phyloP scores from a whole-genome alignment of 257 asterid genomes.

The Capsicum pubescens region DNA sequence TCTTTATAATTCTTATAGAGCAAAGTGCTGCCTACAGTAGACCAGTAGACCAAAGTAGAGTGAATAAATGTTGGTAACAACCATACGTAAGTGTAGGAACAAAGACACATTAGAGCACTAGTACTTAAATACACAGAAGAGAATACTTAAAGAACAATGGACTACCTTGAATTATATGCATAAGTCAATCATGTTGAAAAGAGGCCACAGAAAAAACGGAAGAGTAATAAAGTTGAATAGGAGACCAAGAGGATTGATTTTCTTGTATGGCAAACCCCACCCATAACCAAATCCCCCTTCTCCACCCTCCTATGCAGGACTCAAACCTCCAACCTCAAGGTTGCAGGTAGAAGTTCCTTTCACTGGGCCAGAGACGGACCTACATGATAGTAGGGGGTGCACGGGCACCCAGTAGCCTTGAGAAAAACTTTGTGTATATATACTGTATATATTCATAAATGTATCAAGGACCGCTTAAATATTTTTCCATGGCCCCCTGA shows the following conservation, averaged over 20 bases:
- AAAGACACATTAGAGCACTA: not conserved
- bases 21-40: conserved; percentile 86
- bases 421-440: too few species aligned
- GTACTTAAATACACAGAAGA: not conserved
- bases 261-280: not conserved
- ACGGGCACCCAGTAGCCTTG: too few species aligned
- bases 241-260: not conserved
- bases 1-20: conserved; percentile 88
- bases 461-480: too few species aligned
- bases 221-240: not conserved
- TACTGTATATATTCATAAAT: too few species aligned
- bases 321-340: not conserved
- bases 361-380: not conserved
- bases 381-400: too few species aligned
- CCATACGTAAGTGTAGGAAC: not conserved
- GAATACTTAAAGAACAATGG: not conserved
- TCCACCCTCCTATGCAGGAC: not conserved
- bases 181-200: not conserved
- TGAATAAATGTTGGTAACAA: conserved; percentile 22
- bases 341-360: not conserved
- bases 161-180: not conserved
- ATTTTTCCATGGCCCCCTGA: too few species aligned
- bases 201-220: not conserved
- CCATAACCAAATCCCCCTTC: not conserved
- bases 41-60: conserved; percentile 31